These are phyloP conservation scores for Tolypocladium nubicola DNA, from an alignment of 2,329 filamentous ascomycete species.

Conservation along the genomic window DNA sequence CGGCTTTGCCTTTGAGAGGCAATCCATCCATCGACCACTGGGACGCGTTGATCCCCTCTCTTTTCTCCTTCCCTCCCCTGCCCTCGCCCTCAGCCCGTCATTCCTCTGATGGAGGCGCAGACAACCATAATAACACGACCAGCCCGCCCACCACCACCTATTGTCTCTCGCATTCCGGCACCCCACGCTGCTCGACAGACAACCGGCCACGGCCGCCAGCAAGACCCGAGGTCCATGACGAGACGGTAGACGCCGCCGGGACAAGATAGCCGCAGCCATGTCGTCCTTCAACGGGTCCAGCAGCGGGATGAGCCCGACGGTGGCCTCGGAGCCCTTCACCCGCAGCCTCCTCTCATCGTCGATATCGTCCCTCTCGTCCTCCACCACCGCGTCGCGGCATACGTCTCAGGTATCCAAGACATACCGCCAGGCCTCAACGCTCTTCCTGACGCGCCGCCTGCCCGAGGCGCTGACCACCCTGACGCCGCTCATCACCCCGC, in stretches of 20 bases:
- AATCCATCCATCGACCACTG: conserved; percentile 1
- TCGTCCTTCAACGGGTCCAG: conserved; percentile 19
- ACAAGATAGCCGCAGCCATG: conserved; percentile 19
- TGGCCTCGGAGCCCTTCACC: conserved; percentile 29
- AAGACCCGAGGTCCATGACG: not conserved
- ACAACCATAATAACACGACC: not conserved
- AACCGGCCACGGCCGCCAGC: not conserved
- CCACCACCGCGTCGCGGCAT: conserved; percentile 48
- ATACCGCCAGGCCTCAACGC: conserved; percentile 86
- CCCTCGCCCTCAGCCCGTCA: not conserved
- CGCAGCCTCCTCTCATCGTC: conserved; percentile 51
- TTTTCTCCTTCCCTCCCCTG: not conserved
- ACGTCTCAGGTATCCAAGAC: conserved; percentile 75
- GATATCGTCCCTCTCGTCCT: conserved; percentile 57
- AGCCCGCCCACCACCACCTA: not conserved
- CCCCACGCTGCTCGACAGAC: not conserved
- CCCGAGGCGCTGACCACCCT: conserved; percentile 83
- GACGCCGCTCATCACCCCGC: conserved; percentile 64
- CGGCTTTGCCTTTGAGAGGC: conserved; percentile 2
- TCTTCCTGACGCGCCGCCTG: conserved; percentile 88
- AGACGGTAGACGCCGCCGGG: not conserved
- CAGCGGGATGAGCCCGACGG: conserved; percentile 22
- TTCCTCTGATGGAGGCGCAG: not conserved
- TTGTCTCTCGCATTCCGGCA: not conserved
- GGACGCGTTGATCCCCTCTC: not conserved